Evolutionary conservation across 768 basidiomycete genomes (phyloP).

Genomic region (Russula virescens): DNA sequence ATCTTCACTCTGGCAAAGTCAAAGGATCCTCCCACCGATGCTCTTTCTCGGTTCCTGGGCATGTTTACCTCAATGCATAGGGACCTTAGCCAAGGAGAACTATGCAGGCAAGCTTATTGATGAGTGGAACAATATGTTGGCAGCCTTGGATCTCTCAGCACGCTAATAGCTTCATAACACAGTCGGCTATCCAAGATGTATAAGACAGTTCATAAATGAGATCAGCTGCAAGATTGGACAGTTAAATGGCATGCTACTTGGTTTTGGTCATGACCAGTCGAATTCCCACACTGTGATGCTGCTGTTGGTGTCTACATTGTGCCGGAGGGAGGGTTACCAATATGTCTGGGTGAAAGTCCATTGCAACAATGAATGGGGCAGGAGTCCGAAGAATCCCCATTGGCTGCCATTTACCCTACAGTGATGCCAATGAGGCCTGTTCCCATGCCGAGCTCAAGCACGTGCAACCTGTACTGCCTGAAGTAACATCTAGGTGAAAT

Average conservation of each 20-base stretch:
- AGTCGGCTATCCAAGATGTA: conserved; percentile 60
- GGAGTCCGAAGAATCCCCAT: conserved; percentile 8
- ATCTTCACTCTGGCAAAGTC: conserved; percentile 73
- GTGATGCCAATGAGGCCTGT: conserved; percentile 79
- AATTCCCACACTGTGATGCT: conserved; percentile 44
- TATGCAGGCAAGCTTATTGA: conserved; percentile 79
- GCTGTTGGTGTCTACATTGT: conserved; percentile 55
- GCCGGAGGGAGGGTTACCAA: conserved; percentile 57
- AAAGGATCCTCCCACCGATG: conserved; percentile 72
- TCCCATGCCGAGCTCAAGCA: conserved; percentile 82
- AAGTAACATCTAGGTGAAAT: conserved; percentile 33
- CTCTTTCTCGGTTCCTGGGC: conserved; percentile 61
- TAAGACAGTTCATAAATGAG: conserved; percentile 71
- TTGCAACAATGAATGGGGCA: conserved; percentile 48
- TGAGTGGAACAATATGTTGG: conserved; percentile 74
- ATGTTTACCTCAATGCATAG: conserved; percentile 64
- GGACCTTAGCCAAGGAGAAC: conserved; percentile 73
- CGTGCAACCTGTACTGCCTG: conserved; percentile 13
- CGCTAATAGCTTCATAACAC: conserved; percentile 48
- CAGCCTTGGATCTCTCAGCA: conserved; percentile 39
- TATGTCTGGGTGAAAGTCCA: conserved; percentile 76
- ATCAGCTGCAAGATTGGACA: conserved; percentile 68
- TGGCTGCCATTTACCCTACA: conserved; percentile 43
- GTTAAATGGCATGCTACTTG: conserved; percentile 30
- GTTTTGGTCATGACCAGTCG: conserved; percentile 56